Evolutionary conservation across 1,284 basidiomycete species (phyloP).

Genomic region (Irpex rosettiformis): DNA sequence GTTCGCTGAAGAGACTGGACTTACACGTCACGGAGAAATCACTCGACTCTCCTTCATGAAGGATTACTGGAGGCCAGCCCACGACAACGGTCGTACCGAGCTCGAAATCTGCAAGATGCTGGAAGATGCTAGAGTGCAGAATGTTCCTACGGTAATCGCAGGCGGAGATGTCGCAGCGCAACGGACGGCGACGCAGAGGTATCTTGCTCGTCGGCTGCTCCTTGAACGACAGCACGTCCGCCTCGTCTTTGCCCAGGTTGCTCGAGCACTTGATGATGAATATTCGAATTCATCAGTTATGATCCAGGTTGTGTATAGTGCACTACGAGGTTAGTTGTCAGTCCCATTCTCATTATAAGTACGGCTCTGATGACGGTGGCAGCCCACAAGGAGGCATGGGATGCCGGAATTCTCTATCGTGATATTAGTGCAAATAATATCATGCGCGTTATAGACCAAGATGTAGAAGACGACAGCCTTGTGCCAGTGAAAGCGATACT

Average conservation of each 20-base stretch:
- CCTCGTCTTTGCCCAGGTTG: neutral
- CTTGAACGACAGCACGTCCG: no score
- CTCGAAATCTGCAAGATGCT: neutral
- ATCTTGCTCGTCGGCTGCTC: no score
- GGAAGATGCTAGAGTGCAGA: neutral
- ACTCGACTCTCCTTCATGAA: constrained; percentile 1
- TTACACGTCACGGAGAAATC: no score
- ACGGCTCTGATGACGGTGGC: neutral
- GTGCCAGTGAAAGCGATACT: neutral
- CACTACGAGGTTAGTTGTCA: constrained; percentile 1
- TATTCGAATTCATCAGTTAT: neutral
- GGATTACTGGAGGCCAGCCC: constrained; percentile 6
- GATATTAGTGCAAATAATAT: constrained; percentile 6
- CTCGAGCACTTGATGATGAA: neutral
- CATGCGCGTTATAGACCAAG: neutral
- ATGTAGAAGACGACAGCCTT: neutral
- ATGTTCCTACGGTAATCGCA: neutral
- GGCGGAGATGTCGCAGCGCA: constrained; percentile 2
- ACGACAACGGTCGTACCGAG: neutral
- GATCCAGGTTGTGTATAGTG: neutral
- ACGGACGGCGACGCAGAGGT: neutral
- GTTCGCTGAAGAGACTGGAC: neutral
- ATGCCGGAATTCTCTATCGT: constrained; percentile 3
- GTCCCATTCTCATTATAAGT: neutral
- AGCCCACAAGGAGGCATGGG: neutral